Conservation (phyloP, 805 yeast genomes). For the Starmerella floris region DNA sequence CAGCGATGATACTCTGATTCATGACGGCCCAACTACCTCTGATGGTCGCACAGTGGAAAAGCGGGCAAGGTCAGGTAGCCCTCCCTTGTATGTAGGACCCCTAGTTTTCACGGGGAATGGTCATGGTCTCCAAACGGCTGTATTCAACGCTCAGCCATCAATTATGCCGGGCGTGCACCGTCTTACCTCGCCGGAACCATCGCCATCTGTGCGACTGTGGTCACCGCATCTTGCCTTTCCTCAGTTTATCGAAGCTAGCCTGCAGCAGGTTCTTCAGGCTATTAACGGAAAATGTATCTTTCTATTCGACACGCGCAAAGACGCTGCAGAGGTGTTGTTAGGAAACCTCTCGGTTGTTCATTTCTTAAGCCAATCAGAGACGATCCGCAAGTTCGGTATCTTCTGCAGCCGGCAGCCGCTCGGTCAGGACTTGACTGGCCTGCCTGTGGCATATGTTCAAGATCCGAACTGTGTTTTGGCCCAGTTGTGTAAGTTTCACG, state of each 20-base stretch:
- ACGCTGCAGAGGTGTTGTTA: constrained; percentile 1
- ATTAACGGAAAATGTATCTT: constrained; percentile 14
- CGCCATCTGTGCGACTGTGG: constrained; percentile 14
- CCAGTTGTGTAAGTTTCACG: constrained; percentile 23
- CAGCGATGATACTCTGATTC: constrained; percentile 1
- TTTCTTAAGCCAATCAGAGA: not conserved
- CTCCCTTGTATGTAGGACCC: constrained; percentile 16
- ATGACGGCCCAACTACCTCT: not conserved
- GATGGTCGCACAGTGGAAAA: constrained; percentile 4
- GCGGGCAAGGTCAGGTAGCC: constrained; percentile 13
- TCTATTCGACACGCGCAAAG: constrained; percentile 17
- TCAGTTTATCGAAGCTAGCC: constrained; percentile 5
- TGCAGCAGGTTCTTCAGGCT: constrained; percentile 12
- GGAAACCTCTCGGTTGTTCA: not conserved
- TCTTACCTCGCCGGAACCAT: constrained; percentile 10
- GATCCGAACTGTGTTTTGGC: constrained; percentile 24
- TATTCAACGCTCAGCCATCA: constrained; percentile 12
- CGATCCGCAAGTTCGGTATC: constrained; percentile 5
- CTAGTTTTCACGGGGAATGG: constrained; percentile 11
- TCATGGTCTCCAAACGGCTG: constrained; percentile 9
- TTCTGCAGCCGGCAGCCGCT: constrained; percentile 12
- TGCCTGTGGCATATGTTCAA: constrained; percentile 15
- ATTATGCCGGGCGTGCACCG: constrained; percentile 20
- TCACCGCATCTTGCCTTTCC: constrained; percentile 6
- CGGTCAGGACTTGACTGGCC: not conserved